These are phyloP conservation scores for Solanum pinnatisectum DNA, from an alignment of 257 asterid genomes.

Conservation along the genomic window DNA sequence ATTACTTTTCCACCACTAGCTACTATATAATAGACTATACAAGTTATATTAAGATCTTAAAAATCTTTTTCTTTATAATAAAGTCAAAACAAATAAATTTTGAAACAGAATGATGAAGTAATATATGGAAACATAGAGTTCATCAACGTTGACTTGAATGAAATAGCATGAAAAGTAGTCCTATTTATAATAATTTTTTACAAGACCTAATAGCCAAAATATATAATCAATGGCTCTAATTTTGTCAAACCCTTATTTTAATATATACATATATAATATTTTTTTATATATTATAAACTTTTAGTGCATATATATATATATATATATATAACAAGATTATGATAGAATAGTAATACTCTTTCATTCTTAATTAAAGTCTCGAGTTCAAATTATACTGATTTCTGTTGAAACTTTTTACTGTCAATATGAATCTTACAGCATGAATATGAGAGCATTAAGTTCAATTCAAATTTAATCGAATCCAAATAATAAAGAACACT, in stretches of 20 bases:
- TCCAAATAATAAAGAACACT: no score
- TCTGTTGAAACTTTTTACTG: rapidly evolving
- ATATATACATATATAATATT: neutral
- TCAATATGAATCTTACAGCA: rapidly evolving
- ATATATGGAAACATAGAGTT: neutral
- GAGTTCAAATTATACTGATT: neutral
- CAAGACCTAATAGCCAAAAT: slow-evolving; percentile 3
- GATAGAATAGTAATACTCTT: neutral
- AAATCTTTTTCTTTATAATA: neutral
- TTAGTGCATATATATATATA: neutral
- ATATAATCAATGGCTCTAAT: neutral
- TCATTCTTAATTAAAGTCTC: neutral
- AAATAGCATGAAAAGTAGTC: slow-evolving; percentile 17
- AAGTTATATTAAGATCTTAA: neutral
- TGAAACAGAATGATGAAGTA: neutral
- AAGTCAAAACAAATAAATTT: neutral
- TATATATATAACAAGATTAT: neutral
- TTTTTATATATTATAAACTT: slow-evolving; percentile 1
- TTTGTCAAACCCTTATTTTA: slow-evolving; percentile 26
- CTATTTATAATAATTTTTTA: slow-evolving; percentile 4
- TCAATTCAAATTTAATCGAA: neutral
- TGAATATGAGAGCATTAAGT: neutral
- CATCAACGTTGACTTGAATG: neutral
- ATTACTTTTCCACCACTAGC: neutral
- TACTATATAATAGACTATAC: neutral